Conservation (phyloP, 345 rosid genomes). For the Populus tremula region DNA sequence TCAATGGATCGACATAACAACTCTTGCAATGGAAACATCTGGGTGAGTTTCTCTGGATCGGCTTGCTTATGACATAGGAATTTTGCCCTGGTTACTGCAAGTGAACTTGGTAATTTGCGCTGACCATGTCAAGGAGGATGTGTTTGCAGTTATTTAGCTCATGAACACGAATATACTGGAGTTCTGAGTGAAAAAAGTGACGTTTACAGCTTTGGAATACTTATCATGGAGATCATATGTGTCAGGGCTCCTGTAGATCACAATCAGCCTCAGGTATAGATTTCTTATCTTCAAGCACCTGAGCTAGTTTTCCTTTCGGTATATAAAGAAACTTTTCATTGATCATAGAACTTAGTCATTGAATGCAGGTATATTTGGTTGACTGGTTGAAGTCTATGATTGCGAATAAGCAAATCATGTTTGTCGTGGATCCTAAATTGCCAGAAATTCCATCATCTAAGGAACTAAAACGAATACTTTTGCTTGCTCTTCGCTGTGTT, state of each 20-base stretch:
- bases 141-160: conserved; percentile 33
- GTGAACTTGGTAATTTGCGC: background rate
- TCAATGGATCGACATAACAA: conserved; percentile 8
- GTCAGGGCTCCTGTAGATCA: conserved; percentile 55
- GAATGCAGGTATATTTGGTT: conserved; percentile 44
- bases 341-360: background rate
- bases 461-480: conserved; percentile 59
- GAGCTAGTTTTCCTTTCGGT: background rate
- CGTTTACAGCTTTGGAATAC: conserved; percentile 63
- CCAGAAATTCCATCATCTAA: conserved; percentile 47
- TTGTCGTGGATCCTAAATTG: conserved; percentile 58
- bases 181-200: conserved; percentile 41
- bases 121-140: background rate
- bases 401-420: conserved; percentile 39
- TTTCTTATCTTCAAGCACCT: background rate
- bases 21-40: conserved; percentile 18
- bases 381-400: conserved; percentile 77
- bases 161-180: conserved; percentile 25
- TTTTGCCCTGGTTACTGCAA: background rate
- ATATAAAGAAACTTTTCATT: background rate
- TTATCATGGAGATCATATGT: conserved; percentile 68
- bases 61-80: background rate
- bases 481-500: conserved; percentile 63
- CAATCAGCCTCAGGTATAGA: conserved; percentile 42
- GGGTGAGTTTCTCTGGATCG: conserved; percentile 19